phyloP scores from a whole-genome alignment of 2,329 filamentous ascomycete genomes.

The Penicillium concentricum region DNA sequence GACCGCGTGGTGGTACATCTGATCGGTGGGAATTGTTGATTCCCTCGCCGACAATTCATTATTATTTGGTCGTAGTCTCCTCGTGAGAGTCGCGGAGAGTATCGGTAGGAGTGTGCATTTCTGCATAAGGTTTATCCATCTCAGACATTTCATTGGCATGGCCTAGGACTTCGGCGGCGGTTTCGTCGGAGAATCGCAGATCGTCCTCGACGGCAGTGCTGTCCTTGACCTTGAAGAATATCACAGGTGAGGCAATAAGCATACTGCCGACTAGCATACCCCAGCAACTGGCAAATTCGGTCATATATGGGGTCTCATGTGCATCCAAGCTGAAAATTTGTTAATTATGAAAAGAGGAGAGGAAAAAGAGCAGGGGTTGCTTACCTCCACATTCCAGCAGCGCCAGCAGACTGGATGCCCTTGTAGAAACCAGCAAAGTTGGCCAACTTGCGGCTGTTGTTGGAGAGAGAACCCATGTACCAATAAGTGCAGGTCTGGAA shows the following conservation, averaged over 20 bases:
- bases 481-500: constrained; percentile 94
- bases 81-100: constrained; percentile 8
- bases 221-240: constrained; percentile 76
- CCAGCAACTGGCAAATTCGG: constrained; percentile 75
- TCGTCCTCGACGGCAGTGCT: constrained; percentile 80
- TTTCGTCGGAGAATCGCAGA: constrained; percentile 81
- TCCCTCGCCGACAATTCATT: background rate
- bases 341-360: constrained; percentile 5
- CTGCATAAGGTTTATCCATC: constrained; percentile 19
- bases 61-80: constrained; percentile 10
- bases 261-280: constrained; percentile 71
- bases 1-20: constrained; percentile 7
- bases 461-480: constrained; percentile 92
- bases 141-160: constrained; percentile 19
- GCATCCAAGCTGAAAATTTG: constrained; percentile 62
- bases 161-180: constrained; percentile 63
- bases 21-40: background rate
- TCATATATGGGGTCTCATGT: constrained; percentile 62
- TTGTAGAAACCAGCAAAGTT: constrained; percentile 93
- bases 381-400: constrained; percentile 57
- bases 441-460: constrained; percentile 86
- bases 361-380: constrained; percentile 12
- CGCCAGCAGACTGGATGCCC: constrained; percentile 83
- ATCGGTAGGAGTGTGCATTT: background rate
- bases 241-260: constrained; percentile 73